Conservation (phyloP, 805 yeast genomes). For the Torulaspora maleeae region DNA sequence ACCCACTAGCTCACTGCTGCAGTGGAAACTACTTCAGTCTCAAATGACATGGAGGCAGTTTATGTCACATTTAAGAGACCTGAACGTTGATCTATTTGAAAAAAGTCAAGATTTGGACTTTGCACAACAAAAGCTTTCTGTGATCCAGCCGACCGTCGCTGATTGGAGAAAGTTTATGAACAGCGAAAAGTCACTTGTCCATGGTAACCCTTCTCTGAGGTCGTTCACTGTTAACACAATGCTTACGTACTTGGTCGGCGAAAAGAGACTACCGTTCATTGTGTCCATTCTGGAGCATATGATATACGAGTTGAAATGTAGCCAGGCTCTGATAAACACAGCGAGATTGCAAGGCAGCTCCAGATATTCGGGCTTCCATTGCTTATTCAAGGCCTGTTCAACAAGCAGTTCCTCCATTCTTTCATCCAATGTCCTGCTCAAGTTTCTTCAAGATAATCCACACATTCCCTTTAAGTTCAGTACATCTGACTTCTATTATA, state of each 20-base stretch:
- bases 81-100: conserved; percentile 12
- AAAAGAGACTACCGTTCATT: conserved; percentile 13
- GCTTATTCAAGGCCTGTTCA: conserved; percentile 14
- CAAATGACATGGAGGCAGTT: conserved; percentile 12
- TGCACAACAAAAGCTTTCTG: conserved; percentile 15
- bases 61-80: conserved; percentile 6
- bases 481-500: conserved; percentile 15
- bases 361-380: conserved; percentile 14
- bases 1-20: background rate
- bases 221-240: conserved; percentile 15
- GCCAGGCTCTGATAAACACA: conserved; percentile 11
- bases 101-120: conserved; percentile 14
- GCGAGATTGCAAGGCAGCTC: conserved; percentile 7
- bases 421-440: conserved; percentile 12
- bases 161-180: conserved; percentile 15
- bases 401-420: conserved; percentile 15
- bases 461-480: conserved; percentile 11
- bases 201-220: conserved; percentile 13
- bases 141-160: conserved; percentile 4
- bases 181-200: conserved; percentile 6
- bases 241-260: conserved; percentile 10
- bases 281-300: conserved; percentile 14
- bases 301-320: conserved; percentile 9
- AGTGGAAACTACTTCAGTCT: conserved; percentile 14
- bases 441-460: conserved; percentile 7